Base-by-base conservation (phyloP, 257 asterid species). In the Avicennia marina region DNA sequence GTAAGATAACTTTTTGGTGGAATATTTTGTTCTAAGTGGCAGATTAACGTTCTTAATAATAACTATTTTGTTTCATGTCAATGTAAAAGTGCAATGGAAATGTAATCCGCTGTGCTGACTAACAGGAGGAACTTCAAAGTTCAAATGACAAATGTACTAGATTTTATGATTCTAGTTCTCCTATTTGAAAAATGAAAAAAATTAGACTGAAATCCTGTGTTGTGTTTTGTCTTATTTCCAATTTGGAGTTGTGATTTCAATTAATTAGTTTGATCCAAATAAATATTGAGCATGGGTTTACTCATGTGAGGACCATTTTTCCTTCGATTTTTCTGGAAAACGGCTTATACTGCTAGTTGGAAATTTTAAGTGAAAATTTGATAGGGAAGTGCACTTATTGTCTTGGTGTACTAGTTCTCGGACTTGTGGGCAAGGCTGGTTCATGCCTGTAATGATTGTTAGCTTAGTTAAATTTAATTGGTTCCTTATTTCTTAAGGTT, bases 111-210 rank as follows among this genome's bases (percentile, higher is more conserved):
- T 39, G 57, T 13, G 16, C 54, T 60, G 7, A 36, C 47, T 60
- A 53, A 18, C 50, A 27, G 19, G 50, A 18, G 10, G 25, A 10
- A 29, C 42, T 52, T 15, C 11, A 56, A 34, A 39, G 41, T 26
- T n/a, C 41, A 41, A 8, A 13, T 31, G 56, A 45, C 44, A 21
- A 45, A 7, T 47, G 26, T 11, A 44, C 42, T 3, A 9, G 31
- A 41, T 33, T 27, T 34, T 19, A 8, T 53, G 46, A 22, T 11
- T 36, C 45, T 27, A 47, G 53, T 44, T 15, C 32, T 31, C 34
- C 60, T 27, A n/a, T 60, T 17, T 16, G 7, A 32, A 46, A 54
- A 36, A 39, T 36, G 48, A 68, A 41, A 61, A 36, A 31, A 40
- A 1, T 61, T n/a, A n/a, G 27, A n/a, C n/a, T n/a, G n/a, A n/a